These are phyloP conservation scores for Amphicarpaea edgeworthii DNA, from an alignment of 306 rosid genomes.

Conservation along the genomic window DNA sequence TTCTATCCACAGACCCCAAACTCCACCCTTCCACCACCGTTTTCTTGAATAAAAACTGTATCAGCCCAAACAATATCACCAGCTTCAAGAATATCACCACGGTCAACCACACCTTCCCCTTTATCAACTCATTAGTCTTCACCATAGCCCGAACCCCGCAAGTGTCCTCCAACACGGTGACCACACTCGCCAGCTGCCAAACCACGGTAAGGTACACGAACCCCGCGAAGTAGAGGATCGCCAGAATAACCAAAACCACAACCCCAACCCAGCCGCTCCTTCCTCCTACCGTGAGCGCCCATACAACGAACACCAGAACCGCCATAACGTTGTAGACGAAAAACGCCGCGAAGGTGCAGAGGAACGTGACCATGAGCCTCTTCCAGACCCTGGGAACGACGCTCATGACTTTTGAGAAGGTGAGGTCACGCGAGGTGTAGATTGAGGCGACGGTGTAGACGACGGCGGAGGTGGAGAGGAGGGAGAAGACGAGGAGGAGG, in stretches of 20 bases:
- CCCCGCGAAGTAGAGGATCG: slow-evolving; percentile 50
- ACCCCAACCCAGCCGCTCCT: fast-evolving
- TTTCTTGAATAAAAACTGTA: slow-evolving; percentile 47
- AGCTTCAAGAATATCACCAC: slow-evolving; percentile 38
- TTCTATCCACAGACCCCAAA: slow-evolving; percentile 32
- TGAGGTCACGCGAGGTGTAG: slow-evolving; percentile 57
- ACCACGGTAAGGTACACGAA: slow-evolving; percentile 57
- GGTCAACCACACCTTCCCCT: slow-evolving; percentile 65
- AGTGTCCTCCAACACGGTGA: slow-evolving; percentile 71
- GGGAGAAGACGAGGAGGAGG: slow-evolving; percentile 38
- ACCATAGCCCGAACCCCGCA: slow-evolving; percentile 74
- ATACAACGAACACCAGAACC: neutral
- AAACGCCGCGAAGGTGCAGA: slow-evolving; percentile 53
- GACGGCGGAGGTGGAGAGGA: slow-evolving; percentile 65
- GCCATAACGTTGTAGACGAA: slow-evolving; percentile 52
- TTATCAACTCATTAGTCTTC: slow-evolving; percentile 64
- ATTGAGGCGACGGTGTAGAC: slow-evolving; percentile 77
- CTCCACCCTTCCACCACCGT: slow-evolving; percentile 55
- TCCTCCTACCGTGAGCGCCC: neutral
- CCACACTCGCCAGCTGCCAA: slow-evolving; percentile 82
- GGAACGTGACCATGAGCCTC: slow-evolving; percentile 65
- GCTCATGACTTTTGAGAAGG: slow-evolving; percentile 57
- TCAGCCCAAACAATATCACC: neutral
- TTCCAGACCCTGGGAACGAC: slow-evolving; percentile 81
- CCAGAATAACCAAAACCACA: neutral